phyloP scores from a whole-genome alignment of 129 eudicot genomes.

The Solidago caesia region DNA sequence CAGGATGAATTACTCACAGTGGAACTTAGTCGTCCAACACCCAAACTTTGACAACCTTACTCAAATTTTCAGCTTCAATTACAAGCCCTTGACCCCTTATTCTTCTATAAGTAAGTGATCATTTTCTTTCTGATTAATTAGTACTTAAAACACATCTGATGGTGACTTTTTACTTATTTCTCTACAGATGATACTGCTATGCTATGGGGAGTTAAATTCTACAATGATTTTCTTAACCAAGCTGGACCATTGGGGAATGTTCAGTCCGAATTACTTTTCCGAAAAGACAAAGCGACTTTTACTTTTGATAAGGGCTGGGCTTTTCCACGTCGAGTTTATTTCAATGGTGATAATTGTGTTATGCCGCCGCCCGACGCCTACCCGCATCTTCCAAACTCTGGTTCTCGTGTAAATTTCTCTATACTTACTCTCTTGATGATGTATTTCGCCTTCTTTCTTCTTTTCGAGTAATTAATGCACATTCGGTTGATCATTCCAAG shows the following conservation, averaged over 20 bases:
- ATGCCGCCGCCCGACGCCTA: conserved; percentile 99
- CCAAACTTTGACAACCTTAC: conserved; percentile 95
- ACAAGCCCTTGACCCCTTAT: conserved; percentile 80
- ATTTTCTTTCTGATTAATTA: not conserved
- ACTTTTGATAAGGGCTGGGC: conserved; percentile 96
- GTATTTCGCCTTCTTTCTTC: conserved; percentile 38
- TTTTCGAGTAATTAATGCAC: conserved; percentile 32
- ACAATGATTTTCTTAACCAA: conserved; percentile 77
- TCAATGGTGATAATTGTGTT: conserved; percentile 94
- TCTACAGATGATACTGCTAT: conserved; percentile 91
- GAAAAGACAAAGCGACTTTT: conserved; percentile 67
- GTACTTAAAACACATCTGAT: not conserved
- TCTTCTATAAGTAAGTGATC: conserved; percentile 67
- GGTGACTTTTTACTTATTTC: conserved; percentile 7
- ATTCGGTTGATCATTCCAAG: too few relatives aligned
- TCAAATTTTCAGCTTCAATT: conserved; percentile 87
- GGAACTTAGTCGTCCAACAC: conserved; percentile 91
- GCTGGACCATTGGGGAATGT: conserved; percentile 94
- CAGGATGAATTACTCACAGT: conserved; percentile 85
- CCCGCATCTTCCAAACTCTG: conserved; percentile 78
- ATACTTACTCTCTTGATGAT: conserved; percentile 40
- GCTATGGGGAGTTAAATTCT: conserved; percentile 93
- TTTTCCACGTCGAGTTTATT: conserved; percentile 82
- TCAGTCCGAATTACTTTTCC: conserved; percentile 88
- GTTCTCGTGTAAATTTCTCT: conserved; percentile 42